These are phyloP conservation scores for Raphanus hybrid DNA, from an alignment of 441 rosid genomes.

Conservation along the genomic window DNA sequence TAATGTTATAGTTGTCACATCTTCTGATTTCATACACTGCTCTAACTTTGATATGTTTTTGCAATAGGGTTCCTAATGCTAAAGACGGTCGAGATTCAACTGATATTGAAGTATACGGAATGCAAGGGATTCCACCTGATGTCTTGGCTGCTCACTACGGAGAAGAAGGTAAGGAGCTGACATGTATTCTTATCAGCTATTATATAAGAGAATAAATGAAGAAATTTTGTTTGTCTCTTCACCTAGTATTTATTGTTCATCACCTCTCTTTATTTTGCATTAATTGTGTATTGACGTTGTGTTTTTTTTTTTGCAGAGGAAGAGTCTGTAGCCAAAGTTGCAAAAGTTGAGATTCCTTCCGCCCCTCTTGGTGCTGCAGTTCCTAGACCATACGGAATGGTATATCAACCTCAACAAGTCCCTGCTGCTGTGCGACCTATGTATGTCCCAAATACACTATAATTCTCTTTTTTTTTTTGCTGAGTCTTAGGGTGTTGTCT, in stretches of 20 bases:
- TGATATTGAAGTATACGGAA: conserved; percentile 95
- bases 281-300: too few species aligned
- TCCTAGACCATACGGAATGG: conserved; percentile 67
- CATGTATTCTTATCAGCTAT: background rate
- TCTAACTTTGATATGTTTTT: conserved; percentile 23
- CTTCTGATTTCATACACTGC: conserved; percentile 5
- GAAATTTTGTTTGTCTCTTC: conserved; percentile 1
- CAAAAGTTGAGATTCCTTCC: conserved; percentile 69
- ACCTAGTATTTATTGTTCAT: background rate
- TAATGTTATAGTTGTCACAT: background rate
- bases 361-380: conserved; percentile 55
- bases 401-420: conserved; percentile 76
- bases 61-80: conserved; percentile 93
- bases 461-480: background rate
- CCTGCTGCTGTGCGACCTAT: conserved; percentile 68
- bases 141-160: conserved; percentile 91
- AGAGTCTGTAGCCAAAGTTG: conserved; percentile 73
- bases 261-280: too few species aligned
- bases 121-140: conserved; percentile 98
- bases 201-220: background rate
- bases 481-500: background rate
- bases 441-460: conserved; percentile 47
- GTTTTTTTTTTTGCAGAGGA: conserved; percentile 60
- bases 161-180: conserved; percentile 65
- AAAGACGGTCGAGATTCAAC: conserved; percentile 83